Evolutionary conservation across 768 basidiomycete species (phyloP).

Genomic region (Psilocybe subaeruginosa): DNA sequence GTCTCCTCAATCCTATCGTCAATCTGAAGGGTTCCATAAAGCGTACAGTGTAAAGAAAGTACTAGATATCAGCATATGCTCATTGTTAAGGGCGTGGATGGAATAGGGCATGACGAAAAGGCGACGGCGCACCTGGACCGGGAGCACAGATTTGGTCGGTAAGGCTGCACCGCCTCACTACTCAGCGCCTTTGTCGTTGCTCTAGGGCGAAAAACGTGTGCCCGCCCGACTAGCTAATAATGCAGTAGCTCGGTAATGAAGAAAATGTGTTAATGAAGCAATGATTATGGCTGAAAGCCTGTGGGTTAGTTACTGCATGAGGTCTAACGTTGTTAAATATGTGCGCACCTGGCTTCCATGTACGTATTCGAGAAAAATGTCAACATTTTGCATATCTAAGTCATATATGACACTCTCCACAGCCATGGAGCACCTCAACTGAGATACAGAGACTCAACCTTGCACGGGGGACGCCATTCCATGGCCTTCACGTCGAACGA

Average conservation of each 20-base stretch:
- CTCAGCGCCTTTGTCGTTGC: slow-evolving; percentile 4
- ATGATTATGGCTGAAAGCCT: neutral
- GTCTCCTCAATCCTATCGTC: neutral
- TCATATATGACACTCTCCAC: too few relatives aligned
- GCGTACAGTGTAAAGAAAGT: neutral
- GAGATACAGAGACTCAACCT: too few relatives aligned
- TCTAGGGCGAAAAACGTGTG: slow-evolving; percentile 11
- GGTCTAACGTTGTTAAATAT: neutral
- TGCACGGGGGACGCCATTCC: too few relatives aligned
- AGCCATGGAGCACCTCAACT: too few relatives aligned
- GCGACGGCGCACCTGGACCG: neutral
- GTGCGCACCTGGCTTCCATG: neutral
- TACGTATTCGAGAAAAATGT: neutral
- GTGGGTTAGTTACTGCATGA: neutral
- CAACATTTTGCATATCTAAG: neutral
- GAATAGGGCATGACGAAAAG: slow-evolving; percentile 11
- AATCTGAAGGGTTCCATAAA: neutral
- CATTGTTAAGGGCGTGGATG: slow-evolving; percentile 10
- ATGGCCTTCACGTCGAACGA: too few relatives aligned
- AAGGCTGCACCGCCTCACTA: slow-evolving; percentile 14
- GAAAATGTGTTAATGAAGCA: neutral
- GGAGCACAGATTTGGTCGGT: slow-evolving; percentile 4
- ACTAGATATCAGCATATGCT: slow-evolving; percentile 1
- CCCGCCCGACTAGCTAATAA: neutral
- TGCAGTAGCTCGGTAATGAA: neutral